Evolutionary conservation across 192 early-diverging fungal species (phyloP).

Genomic region (Martensiomyces pterosporus): DNA sequence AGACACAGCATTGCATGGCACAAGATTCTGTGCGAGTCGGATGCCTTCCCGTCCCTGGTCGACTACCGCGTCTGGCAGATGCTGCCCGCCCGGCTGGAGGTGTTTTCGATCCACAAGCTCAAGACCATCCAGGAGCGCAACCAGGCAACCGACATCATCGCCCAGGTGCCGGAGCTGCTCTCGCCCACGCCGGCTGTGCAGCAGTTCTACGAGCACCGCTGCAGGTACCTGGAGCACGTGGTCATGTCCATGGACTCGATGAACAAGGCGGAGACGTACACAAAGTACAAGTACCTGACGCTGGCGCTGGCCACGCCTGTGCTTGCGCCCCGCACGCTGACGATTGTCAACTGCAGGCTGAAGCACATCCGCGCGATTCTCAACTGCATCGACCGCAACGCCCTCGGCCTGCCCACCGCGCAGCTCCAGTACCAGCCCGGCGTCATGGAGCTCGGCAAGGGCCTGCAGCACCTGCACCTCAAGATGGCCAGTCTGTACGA

Average conservation of each 20-base stretch:
- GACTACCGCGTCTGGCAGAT: conserved; percentile 51
- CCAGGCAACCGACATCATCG: conserved; percentile 47
- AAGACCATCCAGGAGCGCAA: conserved; percentile 44
- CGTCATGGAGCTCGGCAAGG: conserved; percentile 25
- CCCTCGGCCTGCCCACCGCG: conserved; percentile 33
- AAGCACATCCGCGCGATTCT: conserved; percentile 48
- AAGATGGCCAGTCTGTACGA: conserved; percentile 49
- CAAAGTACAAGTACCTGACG: conserved; percentile 50
- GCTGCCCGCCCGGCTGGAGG: conserved; percentile 43
- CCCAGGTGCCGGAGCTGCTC: conserved; percentile 42
- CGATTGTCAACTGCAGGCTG: conserved; percentile 45
- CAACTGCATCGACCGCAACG: conserved; percentile 51
- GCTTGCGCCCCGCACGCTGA: conserved; percentile 43
- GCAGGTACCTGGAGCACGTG: conserved; percentile 44
- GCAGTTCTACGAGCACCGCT: conserved; percentile 50
- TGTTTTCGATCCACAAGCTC: conserved; percentile 47
- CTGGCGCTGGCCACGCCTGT: conserved; percentile 43
- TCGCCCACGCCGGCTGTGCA: conserved; percentile 41
- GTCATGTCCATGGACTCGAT: conserved; percentile 52
- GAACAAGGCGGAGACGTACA: conserved; percentile 48
- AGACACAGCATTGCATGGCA: conserved; percentile 44
- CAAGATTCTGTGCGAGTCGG: conserved; percentile 39
- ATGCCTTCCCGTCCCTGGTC: conserved; percentile 21
- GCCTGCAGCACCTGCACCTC: conserved; percentile 41
- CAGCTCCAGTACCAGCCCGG: conserved; percentile 45